Base-by-base conservation (phyloP, 148 eudicot genomes). In the Vaccinium darrowii region DNA sequence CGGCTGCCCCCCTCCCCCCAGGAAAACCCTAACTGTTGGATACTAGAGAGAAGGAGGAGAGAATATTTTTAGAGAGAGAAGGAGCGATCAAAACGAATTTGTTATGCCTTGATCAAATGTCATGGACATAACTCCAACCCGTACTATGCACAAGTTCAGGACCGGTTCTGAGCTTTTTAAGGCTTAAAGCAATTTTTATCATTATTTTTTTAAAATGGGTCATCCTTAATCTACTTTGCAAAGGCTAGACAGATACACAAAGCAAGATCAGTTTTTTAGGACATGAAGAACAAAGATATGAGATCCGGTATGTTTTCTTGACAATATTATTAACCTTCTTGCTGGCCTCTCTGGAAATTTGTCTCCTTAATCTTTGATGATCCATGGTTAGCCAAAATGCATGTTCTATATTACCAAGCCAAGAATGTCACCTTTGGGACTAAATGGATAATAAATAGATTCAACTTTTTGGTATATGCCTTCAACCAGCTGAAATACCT, bases 161-260 rank as follows among this genome's bases (percentile, higher is more conserved):
- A n/a, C n/a, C n/a, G n/a, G n/a, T n/a, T n/a, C n/a, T n/a, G n/a
- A n/a, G n/a, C n/a, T n/a, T n/a, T n/a, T n/a, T n/a, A n/a, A n/a
- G n/a, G n/a, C n/a, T n/a, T n/a, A n/a, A n/a, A n/a, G n/a, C n/a
- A n/a, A n/a, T n/a, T n/a, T n/a, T n/a, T n/a, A n/a, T n/a, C n/a
- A n/a, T n/a, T n/a, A n/a, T n/a, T n/a, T n/a, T n/a, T n/a, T n/a
- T n/a, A n/a, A n/a, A n/a, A n/a, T n/a, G n/a, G n/a, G n/a, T n/a
- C n/a, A n/a, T n/a, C n/a, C n/a, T n/a, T n/a, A n/a, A n/a, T n/a
- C n/a, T n/a, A n/a, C 63, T 91, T 94, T 53, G 93, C 95, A 85
- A 95, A 94, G 87, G 88, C 96, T 84, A 98, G 98, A 79, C 89
- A 93, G 81, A 78, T 93, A 30, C 82, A 81, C 74, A 95, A 95